phyloP scores from a whole-genome alignment of 371 early-diverging fungal species.

The Apophysomyces sp. region DNA sequence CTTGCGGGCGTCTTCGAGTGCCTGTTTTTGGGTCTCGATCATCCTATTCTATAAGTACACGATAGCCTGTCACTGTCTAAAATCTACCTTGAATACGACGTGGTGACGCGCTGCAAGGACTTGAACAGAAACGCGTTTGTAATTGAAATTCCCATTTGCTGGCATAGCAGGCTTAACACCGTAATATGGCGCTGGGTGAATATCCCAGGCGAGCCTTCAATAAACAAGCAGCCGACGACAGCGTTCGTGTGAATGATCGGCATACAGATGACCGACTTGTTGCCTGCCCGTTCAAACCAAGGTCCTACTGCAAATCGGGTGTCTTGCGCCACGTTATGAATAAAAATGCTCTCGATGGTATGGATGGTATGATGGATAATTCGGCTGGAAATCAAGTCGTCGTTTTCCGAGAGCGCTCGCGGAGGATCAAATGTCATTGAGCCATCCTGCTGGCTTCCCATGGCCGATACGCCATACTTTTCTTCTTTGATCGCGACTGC shows the following conservation, averaged over 20 bases:
- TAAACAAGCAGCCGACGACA: conserved; percentile 52
- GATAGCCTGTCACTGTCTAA: too few relatives aligned
- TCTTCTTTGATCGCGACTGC: conserved; percentile 49
- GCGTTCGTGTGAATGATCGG: conserved; percentile 53
- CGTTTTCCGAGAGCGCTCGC: conserved; percentile 26
- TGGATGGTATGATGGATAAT: conserved; percentile 44
- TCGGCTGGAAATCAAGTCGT: conserved; percentile 32
- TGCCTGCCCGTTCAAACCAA: conserved; percentile 45
- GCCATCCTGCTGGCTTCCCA: conserved; percentile 38
- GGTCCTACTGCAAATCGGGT: conserved; percentile 42
- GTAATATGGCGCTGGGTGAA: conserved; percentile 57
- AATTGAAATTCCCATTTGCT: conserved; percentile 62
- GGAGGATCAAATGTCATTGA: conserved; percentile 45
- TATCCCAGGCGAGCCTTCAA: conserved; percentile 56
- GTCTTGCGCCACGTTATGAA: conserved; percentile 39
- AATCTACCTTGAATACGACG: conserved; percentile 30
- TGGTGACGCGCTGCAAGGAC: conserved; percentile 41
- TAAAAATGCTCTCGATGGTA: conserved; percentile 39
- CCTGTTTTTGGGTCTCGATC: conserved; percentile 50
- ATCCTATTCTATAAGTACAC: conserved; percentile 16
- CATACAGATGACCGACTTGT: conserved; percentile 56
- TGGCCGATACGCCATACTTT: conserved; percentile 38
- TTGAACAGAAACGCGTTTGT: conserved; percentile 57
- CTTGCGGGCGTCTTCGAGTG: conserved; percentile 38
- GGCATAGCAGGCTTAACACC: conserved; percentile 55